Base-by-base conservation (phyloP, 305 asterid genomes). In the Fraxinus nigra region DNA sequence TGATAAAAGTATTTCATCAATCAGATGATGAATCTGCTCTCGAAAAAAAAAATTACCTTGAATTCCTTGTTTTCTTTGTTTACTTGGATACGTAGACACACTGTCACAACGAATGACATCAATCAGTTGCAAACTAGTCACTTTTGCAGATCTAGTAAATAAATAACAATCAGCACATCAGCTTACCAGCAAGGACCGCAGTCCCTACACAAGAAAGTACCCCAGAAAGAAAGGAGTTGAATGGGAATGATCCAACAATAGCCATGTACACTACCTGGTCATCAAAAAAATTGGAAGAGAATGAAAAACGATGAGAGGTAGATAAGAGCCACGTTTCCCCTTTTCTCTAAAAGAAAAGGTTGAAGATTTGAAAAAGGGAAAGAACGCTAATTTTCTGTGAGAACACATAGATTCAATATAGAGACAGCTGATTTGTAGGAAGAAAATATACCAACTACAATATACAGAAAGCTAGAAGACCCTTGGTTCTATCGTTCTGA, bases 1-100 rank as follows among this genome's bases (percentile, higher is more conserved):
- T 0, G n/a, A 43, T 43, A 43, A 10, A 43, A 43, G 4, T 43
- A 43, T 43, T 70, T 28, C 28, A 43, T 43, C 16, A 80, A 14
- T 22, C 1, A 16, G 54, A 48, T n/a, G 46, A 18, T 7, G n/a
- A 0, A 76, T 63, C 54, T 46, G 20, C 33, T 9, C 1, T 38
- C 54, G 5, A 43, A 7, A 7, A 7, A 37, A 7, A 54, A 78
- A 76, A 85, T 81, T 82, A 93, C 97, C 97, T 93, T 93, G 88
- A 92, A 92, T 84, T 92, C 98, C 88, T 90, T 93, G 84, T 92
- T 91, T 69, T 92, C 98, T 88, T 91, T 92, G 94, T 92, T 92
- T 73, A 93, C 97, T 90, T 93, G 98, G 87, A 93, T 93, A 18
- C 98, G 92, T 77, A 93, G 97, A 85, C 93, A 89, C 79, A 92